These are phyloP conservation scores for Trypanosomatidae sp. DNA, from an alignment of 208 protist genomes.

Conservation along the genomic window DNA sequence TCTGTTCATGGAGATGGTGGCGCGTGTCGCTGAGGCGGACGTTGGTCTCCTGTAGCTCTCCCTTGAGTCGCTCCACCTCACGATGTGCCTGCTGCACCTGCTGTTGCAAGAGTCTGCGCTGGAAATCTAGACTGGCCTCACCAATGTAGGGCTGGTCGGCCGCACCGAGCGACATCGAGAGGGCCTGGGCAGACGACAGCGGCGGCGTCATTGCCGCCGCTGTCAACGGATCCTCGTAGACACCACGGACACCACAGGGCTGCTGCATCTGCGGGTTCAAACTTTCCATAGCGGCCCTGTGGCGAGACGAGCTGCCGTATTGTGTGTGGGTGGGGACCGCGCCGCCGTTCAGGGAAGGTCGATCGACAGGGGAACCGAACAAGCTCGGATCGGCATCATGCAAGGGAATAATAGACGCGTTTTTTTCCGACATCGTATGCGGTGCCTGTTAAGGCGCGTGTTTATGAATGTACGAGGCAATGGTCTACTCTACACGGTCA, in stretches of 20 bases:
- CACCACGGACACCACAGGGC: background rate
- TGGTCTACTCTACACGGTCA: background rate
- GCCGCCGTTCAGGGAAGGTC: background rate
- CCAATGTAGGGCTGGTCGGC: slow-evolving; percentile 6
- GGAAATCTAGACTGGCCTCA: slow-evolving; percentile 51
- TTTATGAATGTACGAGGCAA: background rate
- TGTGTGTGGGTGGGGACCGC: background rate
- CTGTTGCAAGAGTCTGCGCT: slow-evolving; percentile 59
- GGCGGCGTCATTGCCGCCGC: background rate
- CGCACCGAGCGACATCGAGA: background rate
- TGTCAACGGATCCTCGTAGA: background rate
- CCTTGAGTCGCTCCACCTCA: slow-evolving; percentile 49
- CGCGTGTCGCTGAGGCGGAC: slow-evolving; percentile 34
- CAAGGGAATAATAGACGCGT: slow-evolving; percentile 24
- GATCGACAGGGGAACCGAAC: slow-evolving; percentile 8
- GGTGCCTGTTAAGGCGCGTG: background rate
- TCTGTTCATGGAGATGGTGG: slow-evolving; percentile 59
- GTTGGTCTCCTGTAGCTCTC: slow-evolving; percentile 47
- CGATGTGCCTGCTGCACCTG: slow-evolving; percentile 53
- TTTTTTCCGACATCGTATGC: background rate
- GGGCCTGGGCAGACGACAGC: background rate
- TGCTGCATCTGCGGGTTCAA: background rate
- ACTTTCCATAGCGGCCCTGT: background rate
- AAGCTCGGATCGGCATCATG: slow-evolving; percentile 21
- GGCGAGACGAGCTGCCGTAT: background rate